These are phyloP conservation scores for Diaporthe citriasiana DNA, from an alignment of 2,329 filamentous ascomycete genomes.

Conservation along the genomic window DNA sequence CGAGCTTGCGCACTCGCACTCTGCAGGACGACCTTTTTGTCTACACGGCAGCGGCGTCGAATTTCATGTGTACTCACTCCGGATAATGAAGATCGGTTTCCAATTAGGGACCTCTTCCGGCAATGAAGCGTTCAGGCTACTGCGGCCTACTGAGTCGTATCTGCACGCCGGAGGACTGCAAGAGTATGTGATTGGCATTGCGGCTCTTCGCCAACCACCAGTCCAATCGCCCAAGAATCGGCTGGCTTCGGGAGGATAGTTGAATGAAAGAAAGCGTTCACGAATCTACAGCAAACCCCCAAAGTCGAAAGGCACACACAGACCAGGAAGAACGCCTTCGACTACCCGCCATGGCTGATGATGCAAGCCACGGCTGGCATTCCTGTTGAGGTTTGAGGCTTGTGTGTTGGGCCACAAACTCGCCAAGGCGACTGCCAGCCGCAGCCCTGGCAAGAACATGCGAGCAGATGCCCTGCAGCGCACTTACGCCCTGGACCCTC, in stretches of 20 bases:
- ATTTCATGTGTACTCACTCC: conserved; percentile 16
- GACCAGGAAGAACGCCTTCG: conserved; percentile 4
- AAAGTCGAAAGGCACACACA: neutral
- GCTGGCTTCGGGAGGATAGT: conserved; percentile 10
- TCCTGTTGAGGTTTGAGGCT: neutral
- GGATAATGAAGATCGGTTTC: conserved; percentile 26
- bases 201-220: conserved; percentile 31
- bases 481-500: conserved; percentile 21
- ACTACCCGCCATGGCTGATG: conserved; percentile 2
- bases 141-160: conserved; percentile 34
- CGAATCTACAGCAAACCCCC: neutral
- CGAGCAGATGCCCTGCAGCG: conserved; percentile 23
- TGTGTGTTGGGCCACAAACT: conserved; percentile 19
- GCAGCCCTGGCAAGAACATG: conserved; percentile 17
- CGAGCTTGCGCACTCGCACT: conserved; percentile 1
- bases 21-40: conserved; percentile 17
- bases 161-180: conserved; percentile 32
- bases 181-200: conserved; percentile 31
- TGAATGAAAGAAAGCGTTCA: neutral
- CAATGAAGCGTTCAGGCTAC: conserved; percentile 20
- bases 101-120: neutral
- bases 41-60: conserved; percentile 34
- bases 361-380: conserved; percentile 33
- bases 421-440: conserved; percentile 24
- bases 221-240: neutral